Percentiles rank a stretch among this genome's conserved stretches.
Conservation (phyloP, 148 eudicot genomes). For the Nepenthes mirabilis region DNA sequence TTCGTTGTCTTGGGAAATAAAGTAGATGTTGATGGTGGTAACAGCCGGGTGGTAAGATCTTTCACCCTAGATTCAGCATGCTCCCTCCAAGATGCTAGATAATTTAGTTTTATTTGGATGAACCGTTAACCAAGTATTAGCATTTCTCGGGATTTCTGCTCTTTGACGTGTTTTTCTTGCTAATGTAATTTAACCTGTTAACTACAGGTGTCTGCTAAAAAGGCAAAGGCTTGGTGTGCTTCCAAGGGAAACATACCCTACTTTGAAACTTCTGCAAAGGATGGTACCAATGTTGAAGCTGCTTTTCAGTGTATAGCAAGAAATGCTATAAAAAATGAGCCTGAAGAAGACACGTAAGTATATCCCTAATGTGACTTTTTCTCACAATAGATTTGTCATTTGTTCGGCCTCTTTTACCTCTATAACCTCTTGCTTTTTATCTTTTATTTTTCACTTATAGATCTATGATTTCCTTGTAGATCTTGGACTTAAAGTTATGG, state of each 20-base stretch:
- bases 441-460: background rate
- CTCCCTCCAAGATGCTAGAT: background rate
- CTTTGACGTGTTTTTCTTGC: background rate
- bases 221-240: constrained; percentile 67
- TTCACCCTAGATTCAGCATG: constrained; percentile 1
- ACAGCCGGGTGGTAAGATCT: constrained; percentile 63
- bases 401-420: background rate
- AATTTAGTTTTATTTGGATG: background rate
- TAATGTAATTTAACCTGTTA: constrained; percentile 4
- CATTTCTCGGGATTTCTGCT: background rate
- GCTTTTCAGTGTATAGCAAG: constrained; percentile 57
- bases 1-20: constrained; percentile 79
- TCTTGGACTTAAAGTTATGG: too few species aligned
- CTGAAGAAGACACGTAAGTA: constrained; percentile 53
- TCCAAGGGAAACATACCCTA: constrained; percentile 57
- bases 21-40: constrained; percentile 70
- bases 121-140: too few species aligned
- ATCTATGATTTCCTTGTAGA: too few species aligned
- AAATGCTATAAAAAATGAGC: constrained; percentile 48
- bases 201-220: constrained; percentile 50
- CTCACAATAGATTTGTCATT: background rate
- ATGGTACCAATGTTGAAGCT: constrained; percentile 46
- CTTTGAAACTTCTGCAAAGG: constrained; percentile 61
- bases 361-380: background rate
- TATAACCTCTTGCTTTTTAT: background rate